A percentile compares a stretch with the other conserved stretches of the same genome.
Evolutionary conservation across 176 grass and related monocot species (phyloP).

Genomic region (Bothriochloa decipiens): DNA sequence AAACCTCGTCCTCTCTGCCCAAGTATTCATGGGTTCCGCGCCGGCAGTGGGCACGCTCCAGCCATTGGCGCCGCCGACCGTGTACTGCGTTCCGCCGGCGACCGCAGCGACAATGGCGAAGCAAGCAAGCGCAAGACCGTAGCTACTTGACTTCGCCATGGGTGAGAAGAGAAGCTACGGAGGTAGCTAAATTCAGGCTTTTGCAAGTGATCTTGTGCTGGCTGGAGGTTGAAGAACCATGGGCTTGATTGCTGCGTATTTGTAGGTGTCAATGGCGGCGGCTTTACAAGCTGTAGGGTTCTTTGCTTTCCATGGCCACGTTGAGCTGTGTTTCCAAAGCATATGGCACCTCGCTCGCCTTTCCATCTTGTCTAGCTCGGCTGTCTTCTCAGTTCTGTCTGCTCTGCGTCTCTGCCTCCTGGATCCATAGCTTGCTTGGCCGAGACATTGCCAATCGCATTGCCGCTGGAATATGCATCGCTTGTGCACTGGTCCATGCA

Average conservation of each 20-base stretch:
- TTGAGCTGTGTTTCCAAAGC: conserved; percentile 33
- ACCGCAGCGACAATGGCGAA: conserved; percentile 38
- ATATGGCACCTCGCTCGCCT: conserved; percentile 37
- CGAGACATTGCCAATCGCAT: conserved; percentile 35
- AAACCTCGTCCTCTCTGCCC: conserved; percentile 64
- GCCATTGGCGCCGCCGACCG: conserved; percentile 69
- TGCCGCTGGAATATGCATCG: conserved; percentile 49
- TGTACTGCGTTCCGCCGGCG: conserved; percentile 59
- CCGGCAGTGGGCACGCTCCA: conserved; percentile 59
- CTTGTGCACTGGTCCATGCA: conserved; percentile 12
- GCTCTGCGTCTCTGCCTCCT: conserved; percentile 15
- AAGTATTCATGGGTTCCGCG: conserved; percentile 56
- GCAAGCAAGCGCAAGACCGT: conserved; percentile 35
- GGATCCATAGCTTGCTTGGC: conserved; percentile 24
- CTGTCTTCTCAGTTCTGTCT: neutral
- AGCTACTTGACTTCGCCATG: conserved; percentile 45
- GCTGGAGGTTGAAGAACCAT: neutral
- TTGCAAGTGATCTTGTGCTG: neutral
- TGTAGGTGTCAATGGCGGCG: conserved; percentile 46
- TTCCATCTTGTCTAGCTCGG: conserved; percentile 36
- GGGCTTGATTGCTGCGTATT: conserved; percentile 32
- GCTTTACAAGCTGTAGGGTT: conserved; percentile 57
- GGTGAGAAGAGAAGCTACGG: neutral
- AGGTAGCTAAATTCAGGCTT: neutral
- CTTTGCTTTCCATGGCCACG: conserved; percentile 54